Percentiles rank a stretch among this genome's conserved stretches.
Conservation (phyloP, 2,329 filamentous ascomycete genomes). For the Penicillium hesseltinei region DNA sequence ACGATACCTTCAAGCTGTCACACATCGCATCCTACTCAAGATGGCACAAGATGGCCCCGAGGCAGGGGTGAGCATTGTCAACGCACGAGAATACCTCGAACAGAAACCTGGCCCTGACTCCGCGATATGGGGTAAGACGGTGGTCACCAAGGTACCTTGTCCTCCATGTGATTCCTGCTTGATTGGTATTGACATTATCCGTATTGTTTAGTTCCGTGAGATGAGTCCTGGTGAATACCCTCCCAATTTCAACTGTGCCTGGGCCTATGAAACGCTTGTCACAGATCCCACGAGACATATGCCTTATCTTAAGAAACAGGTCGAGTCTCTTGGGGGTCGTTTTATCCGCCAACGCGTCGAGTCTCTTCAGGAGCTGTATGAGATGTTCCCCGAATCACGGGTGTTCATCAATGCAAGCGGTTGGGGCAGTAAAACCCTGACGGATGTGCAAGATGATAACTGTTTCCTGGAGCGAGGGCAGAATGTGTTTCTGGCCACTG, state of each 20-base stretch:
- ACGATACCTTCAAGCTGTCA: constrained; percentile 37
- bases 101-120: constrained; percentile 33
- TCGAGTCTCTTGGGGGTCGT: constrained; percentile 31
- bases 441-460: constrained; percentile 35
- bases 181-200: neutral
- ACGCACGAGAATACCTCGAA: constrained; percentile 38
- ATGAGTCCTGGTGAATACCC: constrained; percentile 34
- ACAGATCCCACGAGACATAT: constrained; percentile 40
- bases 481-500: constrained; percentile 37
- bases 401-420: constrained; percentile 43
- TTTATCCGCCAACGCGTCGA: constrained; percentile 36
- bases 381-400: constrained; percentile 35
- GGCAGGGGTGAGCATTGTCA: constrained; percentile 37
- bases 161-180: neutral
- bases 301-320: constrained; percentile 34
- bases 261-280: constrained; percentile 39
- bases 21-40: constrained; percentile 35
- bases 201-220: constrained; percentile 32
- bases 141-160: constrained; percentile 33
- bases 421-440: constrained; percentile 34
- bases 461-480: constrained; percentile 41
- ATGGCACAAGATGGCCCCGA: constrained; percentile 35
- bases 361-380: constrained; percentile 35
- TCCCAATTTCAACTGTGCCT: constrained; percentile 33
- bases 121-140: constrained; percentile 36